phyloP scores from a whole-genome alignment of 768 basidiomycete species.

The Agaricus sinodeliciosus region DNA sequence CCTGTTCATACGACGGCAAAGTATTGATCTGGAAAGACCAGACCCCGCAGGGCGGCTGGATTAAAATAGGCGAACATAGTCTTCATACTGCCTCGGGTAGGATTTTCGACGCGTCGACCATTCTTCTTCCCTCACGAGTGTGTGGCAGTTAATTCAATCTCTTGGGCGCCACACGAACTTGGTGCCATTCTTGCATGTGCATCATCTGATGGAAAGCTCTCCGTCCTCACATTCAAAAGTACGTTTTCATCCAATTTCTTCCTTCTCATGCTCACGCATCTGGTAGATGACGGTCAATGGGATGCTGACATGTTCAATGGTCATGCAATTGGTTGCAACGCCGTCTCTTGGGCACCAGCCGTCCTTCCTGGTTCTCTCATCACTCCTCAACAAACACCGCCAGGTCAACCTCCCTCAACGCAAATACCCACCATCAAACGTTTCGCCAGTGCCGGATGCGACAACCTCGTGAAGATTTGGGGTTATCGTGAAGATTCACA shows the following conservation, averaged over 20 bases:
- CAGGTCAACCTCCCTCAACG: slow-evolving; percentile 34
- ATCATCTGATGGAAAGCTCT: slow-evolving; percentile 94
- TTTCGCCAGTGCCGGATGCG: slow-evolving; percentile 94
- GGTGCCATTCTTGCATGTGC: slow-evolving; percentile 97
- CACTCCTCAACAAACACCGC: slow-evolving; percentile 50
- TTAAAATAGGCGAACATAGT: slow-evolving; percentile 92
- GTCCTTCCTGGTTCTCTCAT: slow-evolving; percentile 81
- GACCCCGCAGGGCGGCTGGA: slow-evolving; percentile 67
- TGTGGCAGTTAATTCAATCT: slow-evolving; percentile 83
- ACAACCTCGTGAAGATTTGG: slow-evolving; percentile 95
- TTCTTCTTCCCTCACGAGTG: neutral
- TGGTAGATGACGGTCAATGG: slow-evolving; percentile 90
- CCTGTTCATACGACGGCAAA: slow-evolving; percentile 98
- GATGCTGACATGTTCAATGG: slow-evolving; percentile 92
- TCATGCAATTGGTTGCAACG: slow-evolving; percentile 94
- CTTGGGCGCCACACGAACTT: slow-evolving; percentile 98
- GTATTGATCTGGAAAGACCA: slow-evolving; percentile 99
- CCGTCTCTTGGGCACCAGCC: slow-evolving; percentile 96
- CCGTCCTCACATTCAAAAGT: slow-evolving; percentile 97
- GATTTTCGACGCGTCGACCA: slow-evolving; percentile 15
- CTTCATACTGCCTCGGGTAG: slow-evolving; percentile 90
- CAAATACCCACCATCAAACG: slow-evolving; percentile 68
- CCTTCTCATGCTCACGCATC: neutral
- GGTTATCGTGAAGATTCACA: slow-evolving; percentile 81
- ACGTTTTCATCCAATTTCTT: slow-evolving; percentile 18